A percentile compares a stretch with the other conserved stretches of the same genome.
Evolutionary conservation across 441 rosid genomes (phyloP).

Genomic region (Eutrema salsugineum): DNA sequence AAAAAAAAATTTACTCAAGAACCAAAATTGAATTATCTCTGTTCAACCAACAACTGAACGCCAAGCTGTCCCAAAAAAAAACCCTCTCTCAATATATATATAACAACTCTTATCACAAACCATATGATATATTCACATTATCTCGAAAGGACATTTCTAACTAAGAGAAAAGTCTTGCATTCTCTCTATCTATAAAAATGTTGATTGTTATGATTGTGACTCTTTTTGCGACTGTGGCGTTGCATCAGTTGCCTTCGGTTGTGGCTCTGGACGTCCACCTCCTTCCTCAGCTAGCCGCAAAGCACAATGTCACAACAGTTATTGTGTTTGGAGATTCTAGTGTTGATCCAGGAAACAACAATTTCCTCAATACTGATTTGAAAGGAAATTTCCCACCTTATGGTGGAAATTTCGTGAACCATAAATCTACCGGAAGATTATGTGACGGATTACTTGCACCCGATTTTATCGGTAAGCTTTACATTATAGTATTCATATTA

Average conservation of each 20-base stretch:
- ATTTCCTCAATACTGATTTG: constrained; percentile 46
- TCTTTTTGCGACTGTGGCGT: constrained; percentile 9
- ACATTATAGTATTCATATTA: background rate
- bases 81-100: constrained; percentile 4
- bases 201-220: constrained; percentile 1
- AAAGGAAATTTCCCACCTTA: constrained; percentile 77
- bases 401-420: constrained; percentile 60
- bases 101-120: background rate
- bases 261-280: constrained; percentile 31
- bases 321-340: constrained; percentile 88
- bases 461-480: constrained; percentile 59
- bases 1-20: background rate
- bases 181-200: background rate
- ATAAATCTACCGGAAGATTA: constrained; percentile 70
- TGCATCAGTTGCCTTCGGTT: constrained; percentile 3
- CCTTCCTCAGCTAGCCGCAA: constrained; percentile 39
- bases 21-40: constrained; percentile 1
- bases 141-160: background rate
- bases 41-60: constrained; percentile 16
- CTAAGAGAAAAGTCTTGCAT: background rate
- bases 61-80: constrained; percentile 6
- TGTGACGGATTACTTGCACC: constrained; percentile 76
- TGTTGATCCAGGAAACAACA: constrained; percentile 87
- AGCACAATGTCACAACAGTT: constrained; percentile 53
- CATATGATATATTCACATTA: background rate